Evolutionary conservation across 805 yeast species (phyloP).

Genomic region (Lipomyces japonicus): DNA sequence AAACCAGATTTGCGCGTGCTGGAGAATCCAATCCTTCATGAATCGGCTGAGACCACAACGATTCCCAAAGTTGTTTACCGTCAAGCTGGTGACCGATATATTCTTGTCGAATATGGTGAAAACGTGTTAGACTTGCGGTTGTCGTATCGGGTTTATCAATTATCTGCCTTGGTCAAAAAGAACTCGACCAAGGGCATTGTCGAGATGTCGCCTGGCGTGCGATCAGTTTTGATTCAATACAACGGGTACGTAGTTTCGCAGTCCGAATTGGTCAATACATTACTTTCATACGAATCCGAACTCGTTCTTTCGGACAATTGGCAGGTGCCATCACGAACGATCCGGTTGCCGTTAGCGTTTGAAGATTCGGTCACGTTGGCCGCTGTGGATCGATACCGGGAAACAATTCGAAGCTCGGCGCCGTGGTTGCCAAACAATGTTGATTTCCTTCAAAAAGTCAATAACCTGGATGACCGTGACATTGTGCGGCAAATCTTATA

Average conservation of each 20-base stretch:
- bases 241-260: constrained; percentile 64
- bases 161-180: constrained; percentile 66
- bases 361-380: constrained; percentile 86
- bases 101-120: constrained; percentile 90
- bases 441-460: constrained; percentile 87
- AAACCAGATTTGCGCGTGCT: constrained; percentile 16
- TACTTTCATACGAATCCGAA: constrained; percentile 72
- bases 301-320: constrained; percentile 72
- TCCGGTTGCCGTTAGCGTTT: constrained; percentile 92
- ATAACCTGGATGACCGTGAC: constrained; percentile 64
- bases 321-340: constrained; percentile 77
- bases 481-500: constrained; percentile 81
- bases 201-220: constrained; percentile 96
- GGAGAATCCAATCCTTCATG: constrained; percentile 68
- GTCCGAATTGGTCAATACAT: constrained; percentile 53
- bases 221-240: constrained; percentile 87
- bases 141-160: constrained; percentile 77
- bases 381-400: constrained; percentile 87
- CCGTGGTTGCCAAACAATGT: constrained; percentile 99
- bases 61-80: constrained; percentile 79
- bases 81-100: constrained; percentile 95
- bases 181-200: constrained; percentile 71
- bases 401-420: constrained; percentile 87
- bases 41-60: constrained; percentile 45
- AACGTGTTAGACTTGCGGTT: constrained; percentile 78